A percentile compares a stretch with the other conserved stretches of the same genome.
Evolutionary conservation across 1,284 basidiomycete species (phyloP).

Genomic region (Rhodotorula mucilaginosa): DNA sequence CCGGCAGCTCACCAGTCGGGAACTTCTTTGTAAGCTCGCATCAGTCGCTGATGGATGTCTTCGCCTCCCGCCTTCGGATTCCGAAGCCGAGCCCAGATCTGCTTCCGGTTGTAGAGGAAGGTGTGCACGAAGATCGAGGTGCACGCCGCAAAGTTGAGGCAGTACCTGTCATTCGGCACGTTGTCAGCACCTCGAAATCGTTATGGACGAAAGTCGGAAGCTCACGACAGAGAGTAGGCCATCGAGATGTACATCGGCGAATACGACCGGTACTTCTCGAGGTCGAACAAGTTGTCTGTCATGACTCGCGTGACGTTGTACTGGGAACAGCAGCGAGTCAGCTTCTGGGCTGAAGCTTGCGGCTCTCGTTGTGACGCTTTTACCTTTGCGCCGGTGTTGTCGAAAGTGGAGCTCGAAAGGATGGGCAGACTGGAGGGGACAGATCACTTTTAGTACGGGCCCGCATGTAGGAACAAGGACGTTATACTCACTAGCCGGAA

Average conservation of each 20-base stretch:
- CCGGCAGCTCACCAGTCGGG: slow-evolving; percentile 68
- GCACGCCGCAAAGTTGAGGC: slow-evolving; percentile 78
- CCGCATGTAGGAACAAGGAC: too few species aligned
- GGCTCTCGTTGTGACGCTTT: slow-evolving; percentile 25
- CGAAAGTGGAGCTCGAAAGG: slow-evolving; percentile 69
- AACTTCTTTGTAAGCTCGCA: slow-evolving; percentile 83
- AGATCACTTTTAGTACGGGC: too few species aligned
- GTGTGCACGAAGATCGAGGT: slow-evolving; percentile 68
- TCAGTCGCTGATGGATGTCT: slow-evolving; percentile 92
- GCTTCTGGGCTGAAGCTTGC: neutral
- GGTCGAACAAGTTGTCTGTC: slow-evolving; percentile 58
- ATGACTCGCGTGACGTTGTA: slow-evolving; percentile 58
- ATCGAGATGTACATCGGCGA: slow-evolving; percentile 86
- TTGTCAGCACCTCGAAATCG: neutral
- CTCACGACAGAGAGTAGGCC: slow-evolving; percentile 70
- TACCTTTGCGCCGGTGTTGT: slow-evolving; percentile 82
- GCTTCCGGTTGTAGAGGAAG: slow-evolving; percentile 75
- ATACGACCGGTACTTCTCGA: slow-evolving; percentile 74
- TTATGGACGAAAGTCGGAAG: neutral
- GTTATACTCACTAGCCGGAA: slow-evolving; percentile 57
- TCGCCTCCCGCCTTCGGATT: slow-evolving; percentile 76
- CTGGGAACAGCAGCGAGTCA: neutral
- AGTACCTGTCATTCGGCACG: slow-evolving; percentile 54
- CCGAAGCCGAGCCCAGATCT: slow-evolving; percentile 70
- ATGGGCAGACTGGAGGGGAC: slow-evolving; percentile 63